Conservation (phyloP, 108 stramenopile genomes). For the Skeletonema marinoi region DNA sequence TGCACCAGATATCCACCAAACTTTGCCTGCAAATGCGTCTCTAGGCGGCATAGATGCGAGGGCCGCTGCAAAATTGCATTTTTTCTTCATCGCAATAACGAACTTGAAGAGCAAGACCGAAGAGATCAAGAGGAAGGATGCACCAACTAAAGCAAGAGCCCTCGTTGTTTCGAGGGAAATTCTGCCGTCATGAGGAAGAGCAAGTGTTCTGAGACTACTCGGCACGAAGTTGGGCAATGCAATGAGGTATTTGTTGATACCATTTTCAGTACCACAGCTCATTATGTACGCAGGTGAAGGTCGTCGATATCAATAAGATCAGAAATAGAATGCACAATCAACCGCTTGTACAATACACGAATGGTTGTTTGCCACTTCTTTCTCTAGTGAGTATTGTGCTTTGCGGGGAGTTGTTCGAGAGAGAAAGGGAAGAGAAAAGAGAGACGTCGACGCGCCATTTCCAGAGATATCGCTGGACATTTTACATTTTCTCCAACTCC, state of each 20-base stretch:
- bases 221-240: neutral
- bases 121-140: neutral
- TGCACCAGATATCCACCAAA: constrained; percentile 17
- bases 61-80: neutral
- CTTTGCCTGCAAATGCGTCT: constrained; percentile 5
- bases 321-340: too few relatives aligned
- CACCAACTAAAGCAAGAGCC: neutral
- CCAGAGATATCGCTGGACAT: too few relatives aligned
- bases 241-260: neutral
- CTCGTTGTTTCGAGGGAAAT: neutral
- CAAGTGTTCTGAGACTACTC: neutral
- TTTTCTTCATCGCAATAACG: neutral
- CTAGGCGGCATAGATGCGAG: neutral
- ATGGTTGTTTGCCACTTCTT: too few relatives aligned
- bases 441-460: too few relatives aligned
- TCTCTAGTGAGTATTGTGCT: too few relatives aligned
- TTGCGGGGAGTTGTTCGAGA: too few relatives aligned
- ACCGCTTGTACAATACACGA: too few relatives aligned
- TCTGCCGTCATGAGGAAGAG: neutral
- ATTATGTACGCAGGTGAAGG: neutral
- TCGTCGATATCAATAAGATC: too few relatives aligned
- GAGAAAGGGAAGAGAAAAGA: too few relatives aligned
- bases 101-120: neutral
- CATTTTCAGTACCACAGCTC: neutral
- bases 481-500: too few relatives aligned